Evolutionary conservation across 345 rosid genomes (phyloP), one percentile per base, ranked within the genome.

Genomic region (Anacardium occidentale): DNA sequence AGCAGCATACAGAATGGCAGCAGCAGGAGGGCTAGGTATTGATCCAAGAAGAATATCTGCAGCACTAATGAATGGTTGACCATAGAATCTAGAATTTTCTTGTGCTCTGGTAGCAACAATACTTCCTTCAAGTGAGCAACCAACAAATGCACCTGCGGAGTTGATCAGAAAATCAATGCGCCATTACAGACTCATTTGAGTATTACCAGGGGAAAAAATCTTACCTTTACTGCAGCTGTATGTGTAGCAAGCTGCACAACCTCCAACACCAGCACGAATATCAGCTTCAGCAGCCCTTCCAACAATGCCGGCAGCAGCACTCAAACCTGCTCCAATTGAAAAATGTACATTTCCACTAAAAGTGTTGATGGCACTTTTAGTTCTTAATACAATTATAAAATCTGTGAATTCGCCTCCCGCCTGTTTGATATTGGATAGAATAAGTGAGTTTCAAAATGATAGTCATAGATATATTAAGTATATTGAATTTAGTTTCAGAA

Each of bases 161-260:
- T 8, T 32, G 25, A 54, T 25, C 29, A 70, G 44, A 52, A 47
- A 26, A 2, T n/a, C 21, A 29, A 51, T 22, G 3, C 9, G 15
- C 42, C 40, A 17, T 26, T 56, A 24, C 1, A 12, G 25, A 57
- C 11, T 69, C 42, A 69, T 55, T 5, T 12, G 9, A 56, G 24
- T 22, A 69, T 57, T 20, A 18, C 17, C 3, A 9, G 54, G 64
- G 45, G 14, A 58, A 24, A 17, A 14, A 14, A 15, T 37, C 6
- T 54, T 29, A 75, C 78, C 78, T 75, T 75, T 75, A 62, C 74
- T 59, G 69, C 78, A 75, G 56, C 78, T 75, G 69, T 75, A 75
- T 6, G 74, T 69, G 69, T 69, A 62, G 63, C 74, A 75, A 61
- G 74, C 64, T 44, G 78, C 78, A 42, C 68, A 75, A 22, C 78